phyloP scores from a whole-genome alignment of 2,329 filamentous ascomycete species.

The Balansia obtecta region DNA sequence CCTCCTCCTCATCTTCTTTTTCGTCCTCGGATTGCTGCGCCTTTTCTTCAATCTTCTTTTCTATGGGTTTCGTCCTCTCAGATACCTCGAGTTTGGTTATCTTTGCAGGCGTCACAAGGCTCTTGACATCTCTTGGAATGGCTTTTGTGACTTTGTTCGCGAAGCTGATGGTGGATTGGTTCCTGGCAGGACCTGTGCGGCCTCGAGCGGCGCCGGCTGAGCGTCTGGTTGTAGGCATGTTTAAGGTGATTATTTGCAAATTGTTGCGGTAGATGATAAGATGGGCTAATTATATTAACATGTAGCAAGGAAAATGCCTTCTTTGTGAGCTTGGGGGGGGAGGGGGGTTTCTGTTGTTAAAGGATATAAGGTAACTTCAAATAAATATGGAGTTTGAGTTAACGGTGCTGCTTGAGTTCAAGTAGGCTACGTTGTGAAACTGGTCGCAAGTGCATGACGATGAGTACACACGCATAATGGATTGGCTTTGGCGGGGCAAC shows the following conservation, averaged over 20 bases:
- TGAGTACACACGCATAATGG: background rate
- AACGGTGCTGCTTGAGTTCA: background rate
- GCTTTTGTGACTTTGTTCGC: conserved; percentile 44
- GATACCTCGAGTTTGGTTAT: conserved; percentile 22
- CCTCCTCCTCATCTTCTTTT: conserved; percentile 11
- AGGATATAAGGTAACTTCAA: no score
- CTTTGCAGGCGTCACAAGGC: conserved; percentile 21
- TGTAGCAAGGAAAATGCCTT: no score
- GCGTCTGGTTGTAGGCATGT: conserved; percentile 38
- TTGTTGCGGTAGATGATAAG: background rate
- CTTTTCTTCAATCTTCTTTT: conserved; percentile 9
- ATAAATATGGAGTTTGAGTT: background rate
- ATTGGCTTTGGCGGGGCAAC: conserved; percentile 41
- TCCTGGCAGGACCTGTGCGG: conserved; percentile 26
- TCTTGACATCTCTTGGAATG: conserved; percentile 33
- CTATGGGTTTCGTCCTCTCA: conserved; percentile 10
- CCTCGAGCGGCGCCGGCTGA: conserved; percentile 28
- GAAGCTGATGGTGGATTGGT: conserved; percentile 46
- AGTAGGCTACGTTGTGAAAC: conserved; percentile 1
- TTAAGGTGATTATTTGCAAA: conserved; percentile 6
- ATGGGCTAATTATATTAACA: background rate
- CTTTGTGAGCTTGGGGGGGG: no score
- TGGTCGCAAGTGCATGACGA: conserved; percentile 1
- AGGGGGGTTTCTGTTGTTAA: no score
- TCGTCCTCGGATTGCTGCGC: conserved; percentile 12